Conservation (phyloP, 1,284 basidiomycete species). For the Trametes hirsuta region DNA sequence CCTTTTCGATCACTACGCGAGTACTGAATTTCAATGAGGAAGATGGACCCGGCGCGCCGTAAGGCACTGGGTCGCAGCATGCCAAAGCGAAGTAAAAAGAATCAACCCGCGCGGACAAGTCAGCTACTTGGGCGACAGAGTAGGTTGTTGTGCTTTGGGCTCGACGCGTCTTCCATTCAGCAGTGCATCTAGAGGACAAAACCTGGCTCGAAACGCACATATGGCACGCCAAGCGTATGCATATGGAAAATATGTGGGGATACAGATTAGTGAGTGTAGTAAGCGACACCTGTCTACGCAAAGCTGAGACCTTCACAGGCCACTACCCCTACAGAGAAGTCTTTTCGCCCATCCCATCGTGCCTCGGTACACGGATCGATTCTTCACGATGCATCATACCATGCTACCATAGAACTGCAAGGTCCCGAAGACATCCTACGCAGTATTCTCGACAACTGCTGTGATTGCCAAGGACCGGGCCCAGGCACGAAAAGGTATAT, state of each 20-base stretch:
- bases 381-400: slow-evolving; percentile 88
- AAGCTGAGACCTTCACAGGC: slow-evolving; percentile 50
- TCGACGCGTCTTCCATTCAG: slow-evolving; percentile 7
- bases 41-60: slow-evolving; percentile 81
- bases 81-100: slow-evolving; percentile 62
- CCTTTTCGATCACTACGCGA: background rate
- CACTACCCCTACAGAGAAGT: slow-evolving; percentile 84
- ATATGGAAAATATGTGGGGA: slow-evolving; percentile 90
- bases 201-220: slow-evolving; percentile 92
- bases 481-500: slow-evolving; percentile 60
- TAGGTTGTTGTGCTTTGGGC: slow-evolving; percentile 36
- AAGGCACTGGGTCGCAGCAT: slow-evolving; percentile 54
- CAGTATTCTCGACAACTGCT: slow-evolving; percentile 56
- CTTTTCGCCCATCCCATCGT: slow-evolving; percentile 86
- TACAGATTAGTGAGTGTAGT: slow-evolving; percentile 66
- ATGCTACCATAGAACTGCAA: slow-evolving; percentile 71
- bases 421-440: slow-evolving; percentile 63
- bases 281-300: background rate
- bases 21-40: background rate
- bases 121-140: slow-evolving; percentile 69
- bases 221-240: slow-evolving; percentile 94
- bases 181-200: slow-evolving; percentile 62
- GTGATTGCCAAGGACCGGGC: slow-evolving; percentile 61
- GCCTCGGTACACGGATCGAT: slow-evolving; percentile 84
- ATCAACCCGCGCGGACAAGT: slow-evolving; percentile 52